Evolutionary conservation across 495 filamentous ascomycete genomes (phyloP), one percentile per base, ranked within the genome.

Genomic region (Daldinia grandis): DNA sequence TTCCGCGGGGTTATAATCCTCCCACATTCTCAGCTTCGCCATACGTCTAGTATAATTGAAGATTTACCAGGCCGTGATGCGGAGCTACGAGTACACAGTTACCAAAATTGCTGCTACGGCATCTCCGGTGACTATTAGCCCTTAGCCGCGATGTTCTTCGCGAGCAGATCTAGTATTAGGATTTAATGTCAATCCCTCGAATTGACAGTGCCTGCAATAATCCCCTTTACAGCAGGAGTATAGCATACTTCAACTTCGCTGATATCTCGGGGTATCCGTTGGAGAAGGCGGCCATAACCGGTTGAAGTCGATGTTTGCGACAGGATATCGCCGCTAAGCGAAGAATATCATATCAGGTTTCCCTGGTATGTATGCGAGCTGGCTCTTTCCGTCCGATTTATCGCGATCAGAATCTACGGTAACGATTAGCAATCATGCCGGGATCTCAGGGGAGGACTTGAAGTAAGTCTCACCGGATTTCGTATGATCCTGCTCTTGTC

Each of bases 401-500:
- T 15, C 1, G 14, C 17, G 33, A 40, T 72, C 51, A 73, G 17
- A 73, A 73, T 53, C 70, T 73, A 17, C 1, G n/a, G 6, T 28
- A n/a, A 42, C 25, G 15, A 50, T 72, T 64, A 72, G 64, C 30
- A 61, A 44, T 17, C n/a, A 30, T 49, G n/a, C 19, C 14, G 24
- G 37, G 25, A 15, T 14, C 10, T 27, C 5, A 44, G 12, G 40
- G 7, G 17, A 31, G 21, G n/a, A 19, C 5, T 47, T 31, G 55
- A 38, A 10, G 5, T 5, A 27, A 59, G n/a, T 77, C 81, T 57
- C 51, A 92, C 87, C 91, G 79, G 59, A 92, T 93, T 78, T 93
- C 91, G 78, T 93, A 94, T 76, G 87, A 91, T 15, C 91, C 91
- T 17, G 95, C 96, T 53, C 96, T 86, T 30, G 96, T 99, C 96